A percentile compares a stretch with the other conserved stretches of the same genome.
phyloP scores from a whole-genome alignment of 345 rosid species.

The Kernera saxatilis region DNA sequence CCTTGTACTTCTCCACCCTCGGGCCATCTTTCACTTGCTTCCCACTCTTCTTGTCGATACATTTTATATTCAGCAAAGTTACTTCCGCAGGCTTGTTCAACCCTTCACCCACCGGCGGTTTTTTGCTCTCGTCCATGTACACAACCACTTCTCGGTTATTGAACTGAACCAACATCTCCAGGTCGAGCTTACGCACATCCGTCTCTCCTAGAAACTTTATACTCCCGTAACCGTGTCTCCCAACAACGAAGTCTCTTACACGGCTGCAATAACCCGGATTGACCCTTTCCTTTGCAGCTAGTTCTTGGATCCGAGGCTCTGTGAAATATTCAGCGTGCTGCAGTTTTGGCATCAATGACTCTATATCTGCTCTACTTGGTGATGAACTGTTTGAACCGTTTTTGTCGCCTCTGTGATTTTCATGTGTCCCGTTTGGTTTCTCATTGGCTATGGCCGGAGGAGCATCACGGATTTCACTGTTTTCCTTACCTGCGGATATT shows the following conservation, averaged over 20 bases:
- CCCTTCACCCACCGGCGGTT: slow-evolving; percentile 90
- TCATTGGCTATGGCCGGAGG: slow-evolving; percentile 38
- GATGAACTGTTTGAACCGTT: slow-evolving; percentile 53
- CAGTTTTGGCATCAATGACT: slow-evolving; percentile 92
- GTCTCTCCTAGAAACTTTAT: slow-evolving; percentile 88
- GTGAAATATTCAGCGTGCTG: slow-evolving; percentile 76
- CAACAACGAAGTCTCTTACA: slow-evolving; percentile 79
- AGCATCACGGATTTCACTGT: slow-evolving; percentile 30
- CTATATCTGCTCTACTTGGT: slow-evolving; percentile 65
- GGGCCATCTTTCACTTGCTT: slow-evolving; percentile 64
- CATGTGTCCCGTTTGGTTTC: slow-evolving; percentile 49
- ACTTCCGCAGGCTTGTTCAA: slow-evolving; percentile 93
- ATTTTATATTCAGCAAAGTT: slow-evolving; percentile 88
- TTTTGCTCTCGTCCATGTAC: slow-evolving; percentile 88
- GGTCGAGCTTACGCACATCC: slow-evolving; percentile 74
- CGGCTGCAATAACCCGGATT: slow-evolving; percentile 69
- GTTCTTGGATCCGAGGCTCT: slow-evolving; percentile 84
- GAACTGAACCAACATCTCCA: slow-evolving; percentile 76
- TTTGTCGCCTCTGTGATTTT: slow-evolving; percentile 38
- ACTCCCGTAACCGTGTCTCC: slow-evolving; percentile 82
- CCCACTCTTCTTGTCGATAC: slow-evolving; percentile 72
- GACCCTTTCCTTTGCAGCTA: slow-evolving; percentile 86
- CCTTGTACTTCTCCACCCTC: slow-evolving; percentile 65
- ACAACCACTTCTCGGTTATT: slow-evolving; percentile 87
- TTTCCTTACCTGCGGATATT: slow-evolving; percentile 40